phyloP scores from a whole-genome alignment of 148 eudicot species.

The Talinum fruticosum region DNA sequence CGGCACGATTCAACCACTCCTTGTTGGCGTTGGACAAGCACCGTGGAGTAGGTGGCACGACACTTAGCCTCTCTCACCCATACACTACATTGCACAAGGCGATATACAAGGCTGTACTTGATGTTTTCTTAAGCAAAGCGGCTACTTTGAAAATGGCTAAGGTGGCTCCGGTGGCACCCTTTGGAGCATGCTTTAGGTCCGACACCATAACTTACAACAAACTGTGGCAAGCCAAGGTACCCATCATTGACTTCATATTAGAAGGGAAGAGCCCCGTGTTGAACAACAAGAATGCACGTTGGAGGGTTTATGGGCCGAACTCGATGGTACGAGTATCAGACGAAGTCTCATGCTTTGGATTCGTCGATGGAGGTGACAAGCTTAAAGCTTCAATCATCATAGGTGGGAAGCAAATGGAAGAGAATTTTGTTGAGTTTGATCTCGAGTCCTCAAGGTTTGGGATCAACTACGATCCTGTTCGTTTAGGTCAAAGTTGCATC shows the following conservation, averaged over 20 bases:
- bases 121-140: neutral
- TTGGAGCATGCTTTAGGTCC: constrained; percentile 27
- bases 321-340: constrained; percentile 39
- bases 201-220: constrained; percentile 19
- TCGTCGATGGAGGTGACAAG: constrained; percentile 39
- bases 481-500: neutral
- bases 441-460: constrained; percentile 11
- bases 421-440: constrained; percentile 46
- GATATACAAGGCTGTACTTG: neutral
- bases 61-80: neutral
- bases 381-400: constrained; percentile 33
- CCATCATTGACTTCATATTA: constrained; percentile 27
- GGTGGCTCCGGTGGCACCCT: neutral
- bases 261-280: constrained; percentile 23
- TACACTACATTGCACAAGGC: neutral
- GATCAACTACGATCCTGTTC: neutral
- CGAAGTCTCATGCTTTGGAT: constrained; percentile 38
- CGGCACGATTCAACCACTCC: neutral
- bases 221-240: constrained; percentile 22
- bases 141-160: neutral
- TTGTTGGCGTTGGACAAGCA: neutral
- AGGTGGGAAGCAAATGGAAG: constrained; percentile 46
- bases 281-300: neutral
- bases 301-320: constrained; percentile 41
- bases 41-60: neutral